Evolutionary conservation across 2,329 filamentous ascomycete genomes (phyloP).

Genomic region (Fusarium brachygibbosum): DNA sequence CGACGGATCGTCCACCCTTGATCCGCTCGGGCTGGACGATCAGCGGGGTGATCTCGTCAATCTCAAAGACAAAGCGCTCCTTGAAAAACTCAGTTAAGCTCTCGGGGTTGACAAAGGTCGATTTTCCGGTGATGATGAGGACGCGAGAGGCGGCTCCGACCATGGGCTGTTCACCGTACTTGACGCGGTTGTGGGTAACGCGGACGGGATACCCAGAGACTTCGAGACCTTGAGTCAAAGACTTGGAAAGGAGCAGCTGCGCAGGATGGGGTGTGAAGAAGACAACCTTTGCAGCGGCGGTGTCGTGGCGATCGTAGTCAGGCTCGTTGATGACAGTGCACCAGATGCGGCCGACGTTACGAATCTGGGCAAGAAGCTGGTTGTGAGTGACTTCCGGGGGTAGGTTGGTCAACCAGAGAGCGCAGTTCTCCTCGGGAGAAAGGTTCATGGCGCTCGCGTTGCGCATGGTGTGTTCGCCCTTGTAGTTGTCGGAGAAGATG

Average conservation of each 20-base stretch:
- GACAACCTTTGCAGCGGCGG: slow-evolving; percentile 63
- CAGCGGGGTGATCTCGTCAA: slow-evolving; percentile 58
- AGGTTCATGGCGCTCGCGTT: slow-evolving; percentile 55
- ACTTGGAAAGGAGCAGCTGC: slow-evolving; percentile 48
- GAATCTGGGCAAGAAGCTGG: slow-evolving; percentile 61
- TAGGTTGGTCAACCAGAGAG: slow-evolving; percentile 67
- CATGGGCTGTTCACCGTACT: slow-evolving; percentile 52
- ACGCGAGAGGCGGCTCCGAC: slow-evolving; percentile 59
- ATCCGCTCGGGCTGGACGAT: slow-evolving; percentile 45
- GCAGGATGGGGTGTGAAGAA: slow-evolving; percentile 62
- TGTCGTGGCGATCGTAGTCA: slow-evolving; percentile 53
- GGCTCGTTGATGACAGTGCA: slow-evolving; percentile 66
- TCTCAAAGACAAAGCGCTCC: slow-evolving; percentile 60
- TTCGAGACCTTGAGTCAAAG: slow-evolving; percentile 51
- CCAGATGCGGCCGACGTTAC: slow-evolving; percentile 64
- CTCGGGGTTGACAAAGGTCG: slow-evolving; percentile 58
- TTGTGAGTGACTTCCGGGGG: slow-evolving; percentile 58
- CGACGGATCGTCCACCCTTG: slow-evolving; percentile 48
- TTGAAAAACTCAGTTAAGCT: slow-evolving; percentile 59
- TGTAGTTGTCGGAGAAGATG: slow-evolving; percentile 54
- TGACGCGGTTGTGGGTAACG: slow-evolving; percentile 65
- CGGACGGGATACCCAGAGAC: slow-evolving; percentile 56
- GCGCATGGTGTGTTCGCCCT: slow-evolving; percentile 53
- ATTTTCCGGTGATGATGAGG: slow-evolving; percentile 63
- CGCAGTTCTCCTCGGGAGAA: slow-evolving; percentile 59